phyloP scores from a whole-genome alignment of 768 basidiomycete genomes.

The Tricholoma flavovirens region DNA sequence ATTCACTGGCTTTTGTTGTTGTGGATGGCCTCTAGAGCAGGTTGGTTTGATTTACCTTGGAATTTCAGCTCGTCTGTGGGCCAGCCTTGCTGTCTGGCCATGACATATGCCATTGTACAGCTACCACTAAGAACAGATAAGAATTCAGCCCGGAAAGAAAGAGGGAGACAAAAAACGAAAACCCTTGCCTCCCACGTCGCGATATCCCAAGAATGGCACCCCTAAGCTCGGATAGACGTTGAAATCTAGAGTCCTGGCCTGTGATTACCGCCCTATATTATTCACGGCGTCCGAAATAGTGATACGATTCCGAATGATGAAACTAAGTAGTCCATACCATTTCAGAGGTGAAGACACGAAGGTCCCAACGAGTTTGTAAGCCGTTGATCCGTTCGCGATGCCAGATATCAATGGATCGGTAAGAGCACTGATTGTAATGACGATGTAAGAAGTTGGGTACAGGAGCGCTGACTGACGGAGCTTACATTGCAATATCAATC shows the following conservation, averaged over 20 bases:
- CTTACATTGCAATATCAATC: slow-evolving; percentile 80
- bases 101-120: slow-evolving; percentile 94
- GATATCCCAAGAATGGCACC: slow-evolving; percentile 88
- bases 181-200: slow-evolving; percentile 68
- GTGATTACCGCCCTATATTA: slow-evolving; percentile 83
- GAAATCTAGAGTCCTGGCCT: slow-evolving; percentile 66
- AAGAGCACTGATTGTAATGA: slow-evolving; percentile 52
- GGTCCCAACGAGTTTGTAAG: slow-evolving; percentile 89
- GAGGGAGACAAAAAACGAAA: not conserved
- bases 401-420: slow-evolving; percentile 91
- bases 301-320: not conserved
- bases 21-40: not conserved
- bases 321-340: slow-evolving; percentile 54
- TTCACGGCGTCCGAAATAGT: not conserved
- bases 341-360: slow-evolving; percentile 87
- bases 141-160: not conserved
- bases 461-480: too few relatives aligned
- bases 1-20: slow-evolving; percentile 46
- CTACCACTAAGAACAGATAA: slow-evolving; percentile 52
- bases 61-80: slow-evolving; percentile 55
- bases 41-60: slow-evolving; percentile 42
- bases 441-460: not conserved
- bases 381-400: slow-evolving; percentile 80
- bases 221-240: slow-evolving; percentile 67
- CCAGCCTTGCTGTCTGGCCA: slow-evolving; percentile 90